Base-by-base conservation (phyloP, 805 yeast species). In the Nakazawaea laoshanensis region DNA sequence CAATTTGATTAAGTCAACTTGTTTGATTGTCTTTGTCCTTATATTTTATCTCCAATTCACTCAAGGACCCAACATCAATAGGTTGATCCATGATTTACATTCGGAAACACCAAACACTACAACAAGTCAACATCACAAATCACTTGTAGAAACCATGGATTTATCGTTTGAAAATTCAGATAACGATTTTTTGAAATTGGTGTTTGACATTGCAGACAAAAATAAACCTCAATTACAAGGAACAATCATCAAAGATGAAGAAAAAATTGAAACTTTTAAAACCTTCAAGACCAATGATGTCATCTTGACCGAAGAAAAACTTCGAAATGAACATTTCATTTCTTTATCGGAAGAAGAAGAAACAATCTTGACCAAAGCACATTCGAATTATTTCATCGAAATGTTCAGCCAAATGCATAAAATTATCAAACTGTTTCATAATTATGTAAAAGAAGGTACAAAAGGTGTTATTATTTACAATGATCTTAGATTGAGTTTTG, bases 371-470 rank as follows among this genome's bases (percentile, higher is more conserved):
- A 4, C 4, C 3, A 10, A 24, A 18, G 3, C 23, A 6, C 37
- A 34, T 29, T 34, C 37, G 3, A 14, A 24, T 7, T 29, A 29
- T 26, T 19, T 34, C n/a, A n/a, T 29, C 20, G 29, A 29, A 16
- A 10, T 34, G 10, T 34, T 19, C 26, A 24, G 26, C 7, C 18
- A 34, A 15, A 34, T 34, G 37, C 37, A 34, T 19, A 34, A 34
- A n/a, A 24, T 34, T 22, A 29, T 34, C 32, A 34, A 29, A 14
- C 9, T 29, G n/a, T 29, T 11, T 14, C 37, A 29, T 25, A 16
- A 11, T 3, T 22, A 18, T 25, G 24, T 24, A 9, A 26, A 34
- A 15, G 4, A 16, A 4, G 26, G 22, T 11, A 10, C 24, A 6
- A 15, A 19, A 24, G 37, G 37, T 17, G 7, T 34, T 12, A 24